Evolutionary conservation across 495 filamentous ascomycete genomes (phyloP), one percentile per base, ranked within the genome.

Genomic region (Hypoxylon intermedium): DNA sequence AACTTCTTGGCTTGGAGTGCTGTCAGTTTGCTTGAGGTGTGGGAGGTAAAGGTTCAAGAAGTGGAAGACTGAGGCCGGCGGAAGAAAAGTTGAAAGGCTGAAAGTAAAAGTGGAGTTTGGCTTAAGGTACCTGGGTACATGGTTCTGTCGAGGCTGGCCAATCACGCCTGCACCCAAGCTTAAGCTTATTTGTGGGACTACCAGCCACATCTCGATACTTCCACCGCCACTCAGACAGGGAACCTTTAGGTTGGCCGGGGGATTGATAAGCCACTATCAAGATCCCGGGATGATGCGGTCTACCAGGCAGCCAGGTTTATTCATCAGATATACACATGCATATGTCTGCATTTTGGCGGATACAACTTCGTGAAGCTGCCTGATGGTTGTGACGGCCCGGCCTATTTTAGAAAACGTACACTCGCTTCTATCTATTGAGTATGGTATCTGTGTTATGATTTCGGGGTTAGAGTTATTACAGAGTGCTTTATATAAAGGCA

Each of bases 161-260:
- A 64, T 50, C 18, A 36, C 16, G 5, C 13, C 1, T 18, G 11
- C n/a, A n/a, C n/a, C n/a, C n/a, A n/a, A n/a, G n/a, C n/a, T n/a
- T 9, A 18, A 15, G 12, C 52, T 21, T 37, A 11, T 13, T 16
- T 15, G 20, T 40, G 23, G 31, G 16, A 21, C 18, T 13, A 37
- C n/a, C 11, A 13, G 60, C 60, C 60, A 64, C 60, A 58, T 53
- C 54, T 64, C 40, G 60, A 57, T 58, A 12, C 21, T 63, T 63
- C 60, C 31, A 63, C 46, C 41, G 53, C 60, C 60, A 63, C 60
- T 43, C 16, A n/a, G 16, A 9, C 16, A 19, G 1, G 19, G n/a
- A n/a, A n/a, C n/a, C n/a, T n/a, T n/a, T n/a, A n/a, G n/a, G 24
- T 26, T 26, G 4, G 24, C 24, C 24, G 24, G 4, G 24, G 24